These are phyloP conservation scores for Neophaeococcomyces aloes DNA, from an alignment of 2,329 filamentous ascomycete species.

Conservation along the genomic window DNA sequence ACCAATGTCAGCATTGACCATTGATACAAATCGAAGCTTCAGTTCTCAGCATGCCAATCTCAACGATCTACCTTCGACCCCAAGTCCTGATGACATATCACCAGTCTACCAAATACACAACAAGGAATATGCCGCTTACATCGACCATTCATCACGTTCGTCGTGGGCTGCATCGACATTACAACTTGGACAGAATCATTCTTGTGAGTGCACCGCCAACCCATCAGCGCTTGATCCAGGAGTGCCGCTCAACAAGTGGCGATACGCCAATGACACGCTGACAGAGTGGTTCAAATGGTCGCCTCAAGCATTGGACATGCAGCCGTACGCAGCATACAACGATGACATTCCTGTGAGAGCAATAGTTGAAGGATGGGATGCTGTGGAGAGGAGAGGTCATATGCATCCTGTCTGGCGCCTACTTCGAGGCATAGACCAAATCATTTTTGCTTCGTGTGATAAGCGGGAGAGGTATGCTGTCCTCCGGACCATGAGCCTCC, in stretches of 20 bases:
- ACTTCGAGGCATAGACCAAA: conserved; percentile 18
- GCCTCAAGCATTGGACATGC: neutral
- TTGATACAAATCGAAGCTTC: neutral
- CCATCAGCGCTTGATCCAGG: neutral
- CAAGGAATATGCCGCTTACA: conserved; percentile 1
- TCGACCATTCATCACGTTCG: conserved; percentile 41
- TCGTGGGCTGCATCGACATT: conserved; percentile 53
- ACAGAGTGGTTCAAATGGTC: conserved; percentile 6
- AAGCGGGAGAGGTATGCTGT: conserved; percentile 18
- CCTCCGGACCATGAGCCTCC: conserved; percentile 16
- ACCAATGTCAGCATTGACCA: neutral
- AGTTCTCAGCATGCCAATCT: neutral
- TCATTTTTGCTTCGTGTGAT: conserved; percentile 13
- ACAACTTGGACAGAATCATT: conserved; percentile 29
- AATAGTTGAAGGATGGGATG: conserved; percentile 19
- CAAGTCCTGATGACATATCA: neutral
- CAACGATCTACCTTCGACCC: neutral
- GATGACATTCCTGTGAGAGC: conserved; percentile 19
- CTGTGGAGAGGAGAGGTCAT: conserved; percentile 14
- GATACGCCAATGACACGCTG: conserved; percentile 14
- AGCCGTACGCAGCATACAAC: neutral
- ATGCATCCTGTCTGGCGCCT: conserved; percentile 19
- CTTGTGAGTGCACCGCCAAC: conserved; percentile 8
- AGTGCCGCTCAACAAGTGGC: conserved; percentile 13
- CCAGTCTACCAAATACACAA: neutral